Evolutionary conservation across 2,329 filamentous ascomycete species (phyloP), one percentile per base, ranked within the genome.

Genomic region (Cercospora sesami): DNA sequence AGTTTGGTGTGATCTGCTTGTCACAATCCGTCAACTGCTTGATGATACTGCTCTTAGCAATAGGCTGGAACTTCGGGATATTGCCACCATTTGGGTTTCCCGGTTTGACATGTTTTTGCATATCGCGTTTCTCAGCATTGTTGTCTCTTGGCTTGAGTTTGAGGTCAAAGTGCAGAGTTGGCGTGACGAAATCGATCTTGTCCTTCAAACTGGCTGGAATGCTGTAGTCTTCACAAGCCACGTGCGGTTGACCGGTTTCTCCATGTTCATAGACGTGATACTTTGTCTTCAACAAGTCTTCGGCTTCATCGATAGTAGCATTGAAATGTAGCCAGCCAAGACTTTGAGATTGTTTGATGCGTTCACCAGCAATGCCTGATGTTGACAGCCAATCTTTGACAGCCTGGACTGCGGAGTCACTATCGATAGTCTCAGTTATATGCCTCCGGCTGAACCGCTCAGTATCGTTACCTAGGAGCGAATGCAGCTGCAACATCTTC

Each of bases 221-320:
- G 67, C 85, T 83, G 73, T 86, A 80, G 74, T 73, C 74, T 62
- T 80, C 79, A 64, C 79, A 81, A 26, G 79, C 80, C 39, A 81
- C 74, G 48, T 79, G 78, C 61, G 75, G 74, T 36, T 76, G 76
- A 0, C 83, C 86, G 57, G 85, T 78, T 6, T 83, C 78, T 12
- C 83, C 83, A 76, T 88, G 85, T 75, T 90, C 87, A 68, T 86
- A 85, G 39, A 87, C 82, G 65, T 87, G 86, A 61, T 85, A 88
- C 70, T 89, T 86, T 63, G 80, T 77, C 70, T 78, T 76, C 18
- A 83, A 73, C 4, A 83, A 73, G 28, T 67, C 67, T 31, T 83
- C 82, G 2, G 78, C 78, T 60, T 83, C 77, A 5, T 71, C 67
- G 8, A 78, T 78, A 1, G 77, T 75, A 9, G 80, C 79, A 69